A percentile compares a stretch with the other conserved stretches of the same genome.
These are phyloP conservation scores for Tetradesmus obliquus DNA, from an alignment of 139 green algal genomes.

Conservation along the genomic window DNA sequence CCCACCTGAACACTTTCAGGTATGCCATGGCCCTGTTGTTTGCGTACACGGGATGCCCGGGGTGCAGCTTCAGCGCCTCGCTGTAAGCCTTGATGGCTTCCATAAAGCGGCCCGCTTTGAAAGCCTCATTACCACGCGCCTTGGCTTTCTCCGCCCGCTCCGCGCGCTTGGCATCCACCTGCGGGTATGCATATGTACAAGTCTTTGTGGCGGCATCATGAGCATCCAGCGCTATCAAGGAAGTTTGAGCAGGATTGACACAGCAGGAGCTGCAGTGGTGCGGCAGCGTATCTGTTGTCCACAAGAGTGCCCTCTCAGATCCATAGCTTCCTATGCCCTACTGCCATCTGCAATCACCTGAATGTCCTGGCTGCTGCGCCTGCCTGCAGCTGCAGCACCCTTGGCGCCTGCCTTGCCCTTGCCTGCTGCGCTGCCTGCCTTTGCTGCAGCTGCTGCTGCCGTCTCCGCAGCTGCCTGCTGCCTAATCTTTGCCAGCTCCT, in stretches of 20 bases:
- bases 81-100: constrained; percentile 67
- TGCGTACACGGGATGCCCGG: constrained; percentile 59
- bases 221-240: neutral
- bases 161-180: constrained; percentile 52
- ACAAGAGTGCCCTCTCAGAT: no score
- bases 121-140: constrained; percentile 63
- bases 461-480: neutral
- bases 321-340: no score
- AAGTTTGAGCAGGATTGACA: neutral
- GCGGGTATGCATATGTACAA: neutral
- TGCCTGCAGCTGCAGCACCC: neutral
- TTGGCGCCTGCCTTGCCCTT: neutral
- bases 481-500: neutral
- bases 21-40: constrained; percentile 70
- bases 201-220: neutral
- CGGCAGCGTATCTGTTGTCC: no score
- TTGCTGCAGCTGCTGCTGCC: constrained; percentile 20
- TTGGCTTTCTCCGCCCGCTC: constrained; percentile 67
- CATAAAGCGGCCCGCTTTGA: constrained; percentile 43
- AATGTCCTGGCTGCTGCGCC: neutral
- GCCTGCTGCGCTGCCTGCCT: neutral
- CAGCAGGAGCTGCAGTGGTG: no score
- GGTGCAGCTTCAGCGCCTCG: constrained; percentile 57
- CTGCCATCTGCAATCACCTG: neutral
- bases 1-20: constrained; percentile 66